Percentiles rank a stretch among this genome's conserved stretches.
Evolutionary conservation across 2,329 filamentous ascomycete genomes (phyloP).

Genomic region (Pyricularia pennisetigena): DNA sequence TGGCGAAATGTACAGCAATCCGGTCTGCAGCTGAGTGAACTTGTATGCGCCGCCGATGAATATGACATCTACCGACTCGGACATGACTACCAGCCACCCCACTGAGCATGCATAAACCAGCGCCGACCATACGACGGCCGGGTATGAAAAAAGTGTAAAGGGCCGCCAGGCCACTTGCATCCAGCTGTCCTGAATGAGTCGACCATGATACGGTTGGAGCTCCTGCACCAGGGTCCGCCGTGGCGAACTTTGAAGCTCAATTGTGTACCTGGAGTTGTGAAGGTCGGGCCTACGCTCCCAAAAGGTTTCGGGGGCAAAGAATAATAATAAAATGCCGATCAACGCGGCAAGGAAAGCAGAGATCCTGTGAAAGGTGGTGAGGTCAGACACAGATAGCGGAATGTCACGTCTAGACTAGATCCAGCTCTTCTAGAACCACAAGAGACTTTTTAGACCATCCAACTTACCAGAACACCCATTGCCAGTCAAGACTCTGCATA

Average conservation of each 20-base stretch:
- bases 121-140: slow-evolving; percentile 80
- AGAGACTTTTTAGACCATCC: background rate
- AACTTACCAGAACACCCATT: slow-evolving; percentile 78
- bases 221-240: slow-evolving; percentile 64
- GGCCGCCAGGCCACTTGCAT: slow-evolving; percentile 66
- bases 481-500: slow-evolving; percentile 70
- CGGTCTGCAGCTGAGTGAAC: slow-evolving; percentile 71
- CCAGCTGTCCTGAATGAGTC: slow-evolving; percentile 72
- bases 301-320: slow-evolving; percentile 92
- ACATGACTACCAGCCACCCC: slow-evolving; percentile 92
- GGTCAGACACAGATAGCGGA: slow-evolving; percentile 11
- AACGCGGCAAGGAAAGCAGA: slow-evolving; percentile 71
- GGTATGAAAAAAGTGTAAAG: slow-evolving; percentile 80
- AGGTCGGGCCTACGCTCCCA: slow-evolving; percentile 72
- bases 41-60: slow-evolving; percentile 68
- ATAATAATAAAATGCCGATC: slow-evolving; percentile 62
- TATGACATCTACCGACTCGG: slow-evolving; percentile 74
- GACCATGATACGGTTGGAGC: slow-evolving; percentile 67
- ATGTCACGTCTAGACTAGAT: background rate
- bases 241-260: slow-evolving; percentile 55
- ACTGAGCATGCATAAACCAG: slow-evolving; percentile 79
- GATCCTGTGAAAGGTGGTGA: slow-evolving; percentile 41
- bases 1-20: slow-evolving; percentile 80
- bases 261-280: slow-evolving; percentile 49
- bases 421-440: background rate